A percentile compares a stretch with the other conserved stretches of the same genome.
Conservation (phyloP, 2,329 filamentous ascomycete genomes). For the Stachybotrys elegans region DNA sequence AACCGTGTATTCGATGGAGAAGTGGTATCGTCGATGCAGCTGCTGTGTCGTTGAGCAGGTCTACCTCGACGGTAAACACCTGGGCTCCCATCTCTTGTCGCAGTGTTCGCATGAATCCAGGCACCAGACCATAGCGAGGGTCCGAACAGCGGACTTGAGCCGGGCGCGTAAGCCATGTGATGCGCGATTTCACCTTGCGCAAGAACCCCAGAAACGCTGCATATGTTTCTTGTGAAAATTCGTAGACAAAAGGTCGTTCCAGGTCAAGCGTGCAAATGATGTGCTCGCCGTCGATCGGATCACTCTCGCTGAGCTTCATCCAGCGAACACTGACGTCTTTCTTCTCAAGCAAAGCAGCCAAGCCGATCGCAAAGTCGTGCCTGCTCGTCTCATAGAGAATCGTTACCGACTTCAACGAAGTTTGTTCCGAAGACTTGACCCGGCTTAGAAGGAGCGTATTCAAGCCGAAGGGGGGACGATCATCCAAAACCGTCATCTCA, state of each 20-base stretch:
- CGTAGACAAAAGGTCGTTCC: conserved; percentile 10
- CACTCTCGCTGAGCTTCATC: not conserved
- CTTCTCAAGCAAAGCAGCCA: conserved; percentile 2
- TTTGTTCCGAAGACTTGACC: not conserved
- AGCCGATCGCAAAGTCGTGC: conserved; percentile 5
- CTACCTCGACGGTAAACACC: not conserved
- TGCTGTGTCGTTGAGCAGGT: not conserved
- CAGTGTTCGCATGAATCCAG: not conserved
- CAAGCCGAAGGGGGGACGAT: not conserved
- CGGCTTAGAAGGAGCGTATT: not conserved
- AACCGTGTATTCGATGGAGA: not conserved
- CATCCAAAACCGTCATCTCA: not conserved
- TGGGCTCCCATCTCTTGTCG: not conserved
- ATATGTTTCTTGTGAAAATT: conserved; percentile 7
- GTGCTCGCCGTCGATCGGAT: not conserved
- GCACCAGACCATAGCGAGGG: not conserved
- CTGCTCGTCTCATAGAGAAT: conserved; percentile 5
- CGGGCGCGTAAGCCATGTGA: not conserved
- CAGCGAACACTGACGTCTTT: conserved; percentile 4
- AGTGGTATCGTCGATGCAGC: not conserved
- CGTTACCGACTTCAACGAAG: not conserved
- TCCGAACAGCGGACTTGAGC: not conserved
- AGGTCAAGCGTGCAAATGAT: conserved; percentile 13
- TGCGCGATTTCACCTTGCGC: conserved; percentile 3
- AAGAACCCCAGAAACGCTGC: conserved; percentile 13